Base-by-base conservation (phyloP, 164 flowering plant genomes). In the Magnolia changhungtana region DNA sequence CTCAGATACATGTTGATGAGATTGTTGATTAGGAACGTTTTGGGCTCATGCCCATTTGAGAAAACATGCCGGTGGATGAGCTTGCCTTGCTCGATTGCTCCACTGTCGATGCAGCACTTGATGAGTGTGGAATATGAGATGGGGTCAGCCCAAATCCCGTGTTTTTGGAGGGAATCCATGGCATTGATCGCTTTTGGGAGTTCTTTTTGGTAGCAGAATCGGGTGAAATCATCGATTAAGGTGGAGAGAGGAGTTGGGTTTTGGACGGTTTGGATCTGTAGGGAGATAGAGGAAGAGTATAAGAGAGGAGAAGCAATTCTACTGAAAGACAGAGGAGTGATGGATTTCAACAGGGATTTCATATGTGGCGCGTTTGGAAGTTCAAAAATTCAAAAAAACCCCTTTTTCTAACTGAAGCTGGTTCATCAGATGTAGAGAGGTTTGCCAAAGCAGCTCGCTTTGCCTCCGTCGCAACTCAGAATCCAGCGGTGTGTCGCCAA, bases 61-160 rank as follows among this genome's bases (percentile, higher is more conserved):
- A 83, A 85, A 76, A 94, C 63, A 72, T 94, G 95, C n/a, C 67
- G 74, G 80, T 87, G 93, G 52, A 94, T 82, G 31, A 72, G 83
- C 76, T 81, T 86, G 1, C 87, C 97, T 61, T 90, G 79, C 63
- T 73, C 50, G 37, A 90, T 63, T 1, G 94, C 89, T 2, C 85
- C 66, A 1, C 75, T 83, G 55, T 90, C 78, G 49, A 90, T 14
- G 75, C 97, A 91, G 80, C 93, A 89, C 82, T 92, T 90, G 83
- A 92, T 83, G 74, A 92, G 92, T 82, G 89, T 86, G 2, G 92
- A 83, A 80, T 94, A 91, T 29, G 92, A 82, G 76, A 88, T 64
- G 10, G 88, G 67, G 61, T 92, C 91, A 0, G 97, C 95, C 74
- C 74, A 79, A 51, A 91, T 11, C 4, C 87, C 78, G 50, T 81